Conservation (phyloP, 345 rosid species). For the Gossypium herbaceum region DNA sequence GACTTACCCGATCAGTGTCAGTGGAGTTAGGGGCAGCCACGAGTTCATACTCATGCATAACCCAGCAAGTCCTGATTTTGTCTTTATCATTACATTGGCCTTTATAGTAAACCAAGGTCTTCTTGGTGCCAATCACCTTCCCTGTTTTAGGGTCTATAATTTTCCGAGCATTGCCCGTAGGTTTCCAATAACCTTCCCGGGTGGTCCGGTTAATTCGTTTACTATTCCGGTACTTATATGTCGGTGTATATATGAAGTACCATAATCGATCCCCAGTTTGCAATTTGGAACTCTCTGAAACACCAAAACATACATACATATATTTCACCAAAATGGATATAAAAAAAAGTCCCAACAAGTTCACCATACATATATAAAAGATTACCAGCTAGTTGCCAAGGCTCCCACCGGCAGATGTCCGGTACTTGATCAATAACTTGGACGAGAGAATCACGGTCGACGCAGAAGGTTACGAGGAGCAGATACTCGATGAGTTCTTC, state of each 20-base stretch:
- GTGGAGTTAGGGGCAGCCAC: background rate
- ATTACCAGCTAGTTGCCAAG: background rate
- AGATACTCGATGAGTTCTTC: slow-evolving; percentile 13
- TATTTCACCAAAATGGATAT: background rate
- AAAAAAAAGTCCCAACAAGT: background rate
- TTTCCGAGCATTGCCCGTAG: slow-evolving; percentile 16
- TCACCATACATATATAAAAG: background rate
- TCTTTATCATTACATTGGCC: background rate
- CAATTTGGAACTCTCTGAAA: background rate
- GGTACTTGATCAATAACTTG: background rate
- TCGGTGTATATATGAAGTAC: background rate
- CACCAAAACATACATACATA: background rate
- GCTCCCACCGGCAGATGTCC: background rate
- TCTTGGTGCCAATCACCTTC: slow-evolving; percentile 12
- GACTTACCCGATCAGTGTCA: background rate
- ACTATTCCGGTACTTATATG: background rate
- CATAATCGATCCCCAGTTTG: background rate
- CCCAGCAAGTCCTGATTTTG: slow-evolving; percentile 11
- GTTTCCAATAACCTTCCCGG: slow-evolving; percentile 18
- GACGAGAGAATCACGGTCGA: background rate
- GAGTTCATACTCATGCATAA: slow-evolving; percentile 13
- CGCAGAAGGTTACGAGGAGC: background rate
- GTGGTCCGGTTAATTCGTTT: slow-evolving; percentile 1
- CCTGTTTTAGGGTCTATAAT: background rate
- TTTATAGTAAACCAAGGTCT: slow-evolving; percentile 13